Conservation (phyloP, 2,329 filamentous ascomycete genomes). For the Hypoxylon sp. region DNA sequence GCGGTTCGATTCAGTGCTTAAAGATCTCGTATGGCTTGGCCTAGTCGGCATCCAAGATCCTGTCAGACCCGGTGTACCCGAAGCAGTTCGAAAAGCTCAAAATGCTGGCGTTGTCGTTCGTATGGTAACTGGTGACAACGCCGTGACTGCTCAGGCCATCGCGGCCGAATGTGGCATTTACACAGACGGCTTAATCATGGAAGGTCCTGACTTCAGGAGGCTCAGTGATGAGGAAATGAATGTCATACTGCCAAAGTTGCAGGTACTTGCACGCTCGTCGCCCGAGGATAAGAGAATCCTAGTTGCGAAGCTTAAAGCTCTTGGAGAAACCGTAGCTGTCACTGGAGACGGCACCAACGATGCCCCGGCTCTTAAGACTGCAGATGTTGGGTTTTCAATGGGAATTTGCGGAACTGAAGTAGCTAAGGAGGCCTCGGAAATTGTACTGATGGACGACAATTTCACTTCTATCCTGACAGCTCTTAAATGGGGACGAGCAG, state of each 20-base stretch:
- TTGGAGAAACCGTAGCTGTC: conserved; percentile 74
- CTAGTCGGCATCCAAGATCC: conserved; percentile 83
- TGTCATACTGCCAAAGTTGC: conserved; percentile 69
- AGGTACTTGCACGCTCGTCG: conserved; percentile 76
- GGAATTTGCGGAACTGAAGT: conserved; percentile 77
- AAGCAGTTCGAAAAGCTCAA: conserved; percentile 77
- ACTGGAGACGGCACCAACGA: conserved; percentile 79
- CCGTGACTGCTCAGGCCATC: conserved; percentile 80
- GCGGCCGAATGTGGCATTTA: conserved; percentile 81
- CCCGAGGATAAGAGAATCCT: conserved; percentile 77
- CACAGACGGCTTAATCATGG: conserved; percentile 75
- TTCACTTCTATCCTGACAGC: conserved; percentile 77
- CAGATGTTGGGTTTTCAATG: conserved; percentile 79
- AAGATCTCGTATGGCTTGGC: conserved; percentile 80
- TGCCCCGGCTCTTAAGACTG: conserved; percentile 74
- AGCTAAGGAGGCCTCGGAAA: conserved; percentile 78
- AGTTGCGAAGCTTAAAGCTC: conserved; percentile 72
- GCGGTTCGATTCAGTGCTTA: conserved; percentile 73
- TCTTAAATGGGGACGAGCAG: conserved; percentile 77
- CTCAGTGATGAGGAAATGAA: conserved; percentile 73
- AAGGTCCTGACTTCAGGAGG: conserved; percentile 76
- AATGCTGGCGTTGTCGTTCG: conserved; percentile 79
- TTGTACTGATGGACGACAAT: conserved; percentile 77
- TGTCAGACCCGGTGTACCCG: conserved; percentile 75
- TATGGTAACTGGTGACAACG: conserved; percentile 83